Percentiles rank a stretch among this genome's conserved stretches.
Evolutionary conservation across 2,329 filamentous ascomycete genomes (phyloP).

Genomic region (Colletotrichum destructivum): DNA sequence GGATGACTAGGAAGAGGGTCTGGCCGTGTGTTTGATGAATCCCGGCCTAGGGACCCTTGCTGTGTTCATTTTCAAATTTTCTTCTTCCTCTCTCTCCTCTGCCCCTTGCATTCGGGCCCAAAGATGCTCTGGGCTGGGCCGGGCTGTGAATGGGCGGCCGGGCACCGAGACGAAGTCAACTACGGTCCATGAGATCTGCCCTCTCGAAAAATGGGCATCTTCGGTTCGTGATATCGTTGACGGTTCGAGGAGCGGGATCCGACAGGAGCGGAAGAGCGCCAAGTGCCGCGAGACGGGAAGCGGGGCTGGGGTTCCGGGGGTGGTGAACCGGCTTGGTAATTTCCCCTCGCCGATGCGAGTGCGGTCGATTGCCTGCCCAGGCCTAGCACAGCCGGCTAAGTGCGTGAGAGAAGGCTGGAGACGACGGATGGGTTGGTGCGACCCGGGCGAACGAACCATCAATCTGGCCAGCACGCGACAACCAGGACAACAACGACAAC

Average conservation of each 20-base stretch:
- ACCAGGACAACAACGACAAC: neutral
- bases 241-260: neutral
- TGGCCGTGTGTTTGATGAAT: neutral
- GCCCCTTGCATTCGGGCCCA: constrained; percentile 6
- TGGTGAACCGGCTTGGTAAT: constrained; percentile 17
- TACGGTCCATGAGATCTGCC: constrained; percentile 25
- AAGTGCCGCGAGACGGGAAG: constrained; percentile 29
- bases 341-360: neutral
- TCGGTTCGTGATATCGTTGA: constrained; percentile 18
- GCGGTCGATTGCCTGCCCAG: neutral
- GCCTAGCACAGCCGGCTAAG: constrained; percentile 3
- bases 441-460: neutral
- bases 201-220: constrained; percentile 18
- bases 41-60: constrained; percentile 9
- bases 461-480: neutral
- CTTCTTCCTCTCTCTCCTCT: neutral
- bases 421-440: neutral
- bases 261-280: constrained; percentile 19
- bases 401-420: constrained; percentile 1
- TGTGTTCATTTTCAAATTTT: constrained; percentile 1
- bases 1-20: neutral
- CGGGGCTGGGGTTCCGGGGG: constrained; percentile 15
- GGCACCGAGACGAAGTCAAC: constrained; percentile 24
- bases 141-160: too few species aligned
- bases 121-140: neutral